Conservation (phyloP, 495 filamentous ascomycete genomes). For the Bacidia rubella region DNA sequence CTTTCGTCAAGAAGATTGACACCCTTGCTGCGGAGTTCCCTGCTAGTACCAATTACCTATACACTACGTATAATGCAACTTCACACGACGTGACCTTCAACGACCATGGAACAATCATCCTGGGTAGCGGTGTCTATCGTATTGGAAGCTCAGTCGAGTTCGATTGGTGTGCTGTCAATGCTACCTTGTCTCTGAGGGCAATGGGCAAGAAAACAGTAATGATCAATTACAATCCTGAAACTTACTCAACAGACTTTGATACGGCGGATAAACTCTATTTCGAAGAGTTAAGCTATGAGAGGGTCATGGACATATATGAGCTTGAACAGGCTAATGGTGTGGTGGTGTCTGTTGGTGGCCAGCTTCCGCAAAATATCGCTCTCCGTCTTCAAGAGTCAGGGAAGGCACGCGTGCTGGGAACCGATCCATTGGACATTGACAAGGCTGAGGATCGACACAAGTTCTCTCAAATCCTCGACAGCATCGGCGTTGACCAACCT, state of each 20-base stretch:
- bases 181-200: slow-evolving; percentile 66
- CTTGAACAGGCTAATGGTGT: slow-evolving; percentile 77
- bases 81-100: slow-evolving; percentile 91
- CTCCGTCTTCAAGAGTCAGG: slow-evolving; percentile 87
- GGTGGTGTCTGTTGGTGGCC: slow-evolving; percentile 88
- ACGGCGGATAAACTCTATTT: slow-evolving; percentile 93
- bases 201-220: slow-evolving; percentile 98
- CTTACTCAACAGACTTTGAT: slow-evolving; percentile 80
- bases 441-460: slow-evolving; percentile 95
- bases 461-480: slow-evolving; percentile 92
- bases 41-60: slow-evolving; percentile 93
- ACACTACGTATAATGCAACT: slow-evolving; percentile 97
- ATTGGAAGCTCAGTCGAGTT: slow-evolving; percentile 98
- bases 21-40: slow-evolving; percentile 96
- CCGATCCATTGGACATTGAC: slow-evolving; percentile 86
- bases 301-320: slow-evolving; percentile 98
- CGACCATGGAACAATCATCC: slow-evolving; percentile 78
- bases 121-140: slow-evolving; percentile 89
- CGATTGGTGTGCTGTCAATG: slow-evolving; percentile 97
- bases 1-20: slow-evolving; percentile 97
- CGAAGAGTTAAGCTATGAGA: slow-evolving; percentile 92
- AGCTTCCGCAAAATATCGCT: slow-evolving; percentile 94
- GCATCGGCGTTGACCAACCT: slow-evolving; percentile 91
- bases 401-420: slow-evolving; percentile 78
- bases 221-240: slow-evolving; percentile 96